Evolutionary conservation across 2,329 filamentous ascomycete genomes (phyloP).

Genomic region (Aspergillus sojae): DNA sequence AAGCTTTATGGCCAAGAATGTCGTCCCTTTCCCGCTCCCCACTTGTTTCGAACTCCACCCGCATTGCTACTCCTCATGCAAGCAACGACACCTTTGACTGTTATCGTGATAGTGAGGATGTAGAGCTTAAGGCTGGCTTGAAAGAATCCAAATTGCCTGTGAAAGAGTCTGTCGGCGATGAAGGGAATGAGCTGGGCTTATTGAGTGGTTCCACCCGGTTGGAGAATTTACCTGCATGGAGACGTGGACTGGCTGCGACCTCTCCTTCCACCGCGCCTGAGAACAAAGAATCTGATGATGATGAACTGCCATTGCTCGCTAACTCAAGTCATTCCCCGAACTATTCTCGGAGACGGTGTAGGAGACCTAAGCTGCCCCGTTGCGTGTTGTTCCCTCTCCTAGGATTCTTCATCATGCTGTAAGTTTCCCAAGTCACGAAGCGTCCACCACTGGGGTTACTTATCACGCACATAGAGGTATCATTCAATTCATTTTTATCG

Average conservation of each 20-base stretch:
- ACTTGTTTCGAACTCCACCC: background rate
- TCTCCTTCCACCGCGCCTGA: slow-evolving; percentile 12
- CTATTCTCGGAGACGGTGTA: slow-evolving; percentile 17
- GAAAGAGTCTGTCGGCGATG: slow-evolving; percentile 4
- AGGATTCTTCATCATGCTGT: slow-evolving; percentile 39
- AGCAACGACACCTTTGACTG: background rate
- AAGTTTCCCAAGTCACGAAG: slow-evolving; percentile 15
- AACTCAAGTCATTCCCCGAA: slow-evolving; percentile 4
- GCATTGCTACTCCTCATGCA: background rate
- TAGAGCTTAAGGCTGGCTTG: background rate
- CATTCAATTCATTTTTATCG: slow-evolving; percentile 43
- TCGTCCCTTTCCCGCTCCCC: background rate
- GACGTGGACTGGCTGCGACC: slow-evolving; percentile 13
- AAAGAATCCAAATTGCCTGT: background rate
- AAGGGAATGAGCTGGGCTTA: background rate
- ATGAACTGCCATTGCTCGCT: slow-evolving; percentile 15
- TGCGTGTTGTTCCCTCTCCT: slow-evolving; percentile 24
- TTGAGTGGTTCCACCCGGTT: background rate
- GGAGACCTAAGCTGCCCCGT: slow-evolving; percentile 18
- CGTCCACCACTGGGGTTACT: background rate
- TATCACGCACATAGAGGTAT: slow-evolving; percentile 35
- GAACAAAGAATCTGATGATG: slow-evolving; percentile 10
- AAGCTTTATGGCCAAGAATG: background rate
- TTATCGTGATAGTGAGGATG: slow-evolving; percentile 8
- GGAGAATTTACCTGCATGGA: slow-evolving; percentile 11